Base-by-base conservation (phyloP, 2,329 filamentous ascomycete species). In the Neurospora crassa region DNA sequence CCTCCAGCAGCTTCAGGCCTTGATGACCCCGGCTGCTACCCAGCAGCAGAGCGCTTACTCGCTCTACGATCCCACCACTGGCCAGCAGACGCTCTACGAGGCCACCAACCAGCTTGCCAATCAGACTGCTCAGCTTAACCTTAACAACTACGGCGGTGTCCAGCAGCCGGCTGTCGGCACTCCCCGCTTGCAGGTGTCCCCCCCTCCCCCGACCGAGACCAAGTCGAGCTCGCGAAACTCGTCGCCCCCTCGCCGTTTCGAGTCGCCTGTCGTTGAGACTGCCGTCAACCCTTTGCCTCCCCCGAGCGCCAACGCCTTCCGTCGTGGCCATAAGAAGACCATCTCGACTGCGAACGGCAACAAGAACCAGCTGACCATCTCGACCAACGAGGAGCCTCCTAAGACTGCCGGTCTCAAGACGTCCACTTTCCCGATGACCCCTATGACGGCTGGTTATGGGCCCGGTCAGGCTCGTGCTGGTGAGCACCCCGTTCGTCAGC, bases 401-500 rank as follows among this genome's bases (percentile, higher is more conserved):
- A 89, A 87, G 80, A 88, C 88, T 37, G 84, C 89, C 47, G 92
- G 86, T 0, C 92, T 93, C 71, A 96, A 94, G 84, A 92, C 92
- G 45, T 88, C 92, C 59, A 88, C 89, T 45, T 92, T 97, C 80
- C 93, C 95, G 6, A 84, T 89, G 45, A 95, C 93, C 7, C 94
- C 93, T 1, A 83, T 91, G 81, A 94, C 90, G 45, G 94, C 94
- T 8, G 74, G 76, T 18, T 98, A 98, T 78, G 96, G 94, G 67
- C 96, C 96, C 71, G 96, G 96, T 70, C 94, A 97, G 80, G 92
- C 87, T 72, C 93, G 96, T 79, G 94, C 94, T 78, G 96, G 96
- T 76, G 96, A 98, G 82, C 96, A 99, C 79, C 96, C 96, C 10
- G 84, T 93, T 69, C 94, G 96, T 72, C 96, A 99, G 82, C 96